phyloP scores from a whole-genome alignment of 2,329 filamentous ascomycete genomes.

The Blastomyces parvus region DNA sequence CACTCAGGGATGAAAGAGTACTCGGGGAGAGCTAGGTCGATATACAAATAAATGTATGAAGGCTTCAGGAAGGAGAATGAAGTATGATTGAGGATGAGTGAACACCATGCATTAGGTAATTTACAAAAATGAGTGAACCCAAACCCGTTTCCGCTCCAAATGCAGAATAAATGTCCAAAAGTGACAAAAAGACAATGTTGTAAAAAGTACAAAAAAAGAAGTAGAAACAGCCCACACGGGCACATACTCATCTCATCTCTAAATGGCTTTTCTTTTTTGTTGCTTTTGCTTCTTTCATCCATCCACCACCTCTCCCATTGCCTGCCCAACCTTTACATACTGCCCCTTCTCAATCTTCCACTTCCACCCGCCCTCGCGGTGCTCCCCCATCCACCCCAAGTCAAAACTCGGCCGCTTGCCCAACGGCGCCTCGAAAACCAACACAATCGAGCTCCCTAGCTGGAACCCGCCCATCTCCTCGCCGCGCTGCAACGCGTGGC shows the following conservation, averaged over 20 bases:
- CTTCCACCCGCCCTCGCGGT: conserved; percentile 60
- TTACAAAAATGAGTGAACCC: background rate
- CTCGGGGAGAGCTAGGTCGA: background rate
- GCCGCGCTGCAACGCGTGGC: conserved; percentile 72
- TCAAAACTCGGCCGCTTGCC: conserved; percentile 49
- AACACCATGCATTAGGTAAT: background rate
- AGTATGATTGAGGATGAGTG: background rate
- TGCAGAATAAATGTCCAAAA: background rate
- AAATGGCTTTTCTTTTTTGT: background rate
- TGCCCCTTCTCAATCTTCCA: conserved; percentile 85
- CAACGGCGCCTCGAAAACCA: conserved; percentile 90
- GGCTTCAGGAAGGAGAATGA: background rate
- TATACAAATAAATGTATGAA: background rate
- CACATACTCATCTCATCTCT: background rate
- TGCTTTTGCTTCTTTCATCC: background rate
- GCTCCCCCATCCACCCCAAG: conserved; percentile 49
- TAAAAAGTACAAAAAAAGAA: background rate
- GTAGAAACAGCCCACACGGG: background rate
- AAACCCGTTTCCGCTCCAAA: background rate
- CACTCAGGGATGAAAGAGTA: background rate
- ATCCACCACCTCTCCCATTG: conserved; percentile 59
- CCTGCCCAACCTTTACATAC: conserved; percentile 79
- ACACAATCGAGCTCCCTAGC: conserved; percentile 84
- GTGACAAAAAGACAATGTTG: background rate
- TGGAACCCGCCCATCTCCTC: conserved; percentile 99